These are phyloP conservation scores for Polygonum maritimum DNA, from an alignment of 148 eudicot species.

Conservation along the genomic window DNA sequence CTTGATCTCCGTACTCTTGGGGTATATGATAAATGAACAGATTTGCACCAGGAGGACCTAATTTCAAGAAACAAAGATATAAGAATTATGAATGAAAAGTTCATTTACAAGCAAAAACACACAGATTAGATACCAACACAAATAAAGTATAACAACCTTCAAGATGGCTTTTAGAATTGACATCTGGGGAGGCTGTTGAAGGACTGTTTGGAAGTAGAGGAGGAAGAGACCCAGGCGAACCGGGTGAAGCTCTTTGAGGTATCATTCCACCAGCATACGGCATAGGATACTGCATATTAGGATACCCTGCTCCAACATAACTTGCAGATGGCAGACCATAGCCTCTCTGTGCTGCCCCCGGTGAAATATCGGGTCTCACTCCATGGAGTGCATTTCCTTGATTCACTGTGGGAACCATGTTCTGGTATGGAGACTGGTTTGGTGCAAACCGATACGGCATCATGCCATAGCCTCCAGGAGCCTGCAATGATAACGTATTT, in stretches of 20 bases:
- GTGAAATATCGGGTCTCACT: constrained; percentile 47
- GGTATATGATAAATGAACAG: constrained; percentile 96
- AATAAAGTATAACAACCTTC: constrained; percentile 46
- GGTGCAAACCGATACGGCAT: constrained; percentile 75
- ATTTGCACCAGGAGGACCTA: constrained; percentile 97
- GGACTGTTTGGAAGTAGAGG: constrained; percentile 36
- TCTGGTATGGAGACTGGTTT: constrained; percentile 56
- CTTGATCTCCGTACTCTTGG: constrained; percentile 89
- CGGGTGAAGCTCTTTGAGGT: constrained; percentile 47
- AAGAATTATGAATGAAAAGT: not conserved
- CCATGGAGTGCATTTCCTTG: constrained; percentile 68
- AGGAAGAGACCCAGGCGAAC: constrained; percentile 46
- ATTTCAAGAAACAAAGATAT: not conserved
- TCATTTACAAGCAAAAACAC: not conserved
- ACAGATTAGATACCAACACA: not conserved
- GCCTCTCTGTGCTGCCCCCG: constrained; percentile 53
- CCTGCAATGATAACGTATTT: constrained; percentile 25
- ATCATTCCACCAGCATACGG: constrained; percentile 66
- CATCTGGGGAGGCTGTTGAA: constrained; percentile 55
- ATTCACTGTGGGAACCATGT: constrained; percentile 38
- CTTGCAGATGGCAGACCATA: constrained; percentile 32
- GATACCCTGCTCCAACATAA: constrained; percentile 58
- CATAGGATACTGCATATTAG: constrained; percentile 55
- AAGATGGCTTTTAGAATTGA: constrained; percentile 54
- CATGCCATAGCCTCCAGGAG: constrained; percentile 74